Conservation (phyloP, 2,329 filamentous ascomycete genomes). For the Curvularia verruculosa region DNA sequence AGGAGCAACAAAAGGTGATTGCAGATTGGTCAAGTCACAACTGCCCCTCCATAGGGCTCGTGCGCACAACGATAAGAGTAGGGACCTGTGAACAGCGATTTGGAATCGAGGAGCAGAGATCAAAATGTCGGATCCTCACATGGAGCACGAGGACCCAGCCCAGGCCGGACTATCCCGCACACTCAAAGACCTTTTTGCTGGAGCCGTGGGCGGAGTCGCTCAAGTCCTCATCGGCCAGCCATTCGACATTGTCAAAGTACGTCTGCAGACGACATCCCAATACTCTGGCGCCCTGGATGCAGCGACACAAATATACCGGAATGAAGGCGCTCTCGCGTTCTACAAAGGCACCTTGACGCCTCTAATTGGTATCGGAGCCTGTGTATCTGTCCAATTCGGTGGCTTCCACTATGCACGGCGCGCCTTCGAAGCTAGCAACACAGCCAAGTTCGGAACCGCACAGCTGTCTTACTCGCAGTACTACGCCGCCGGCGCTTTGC, state of each 20-base stretch:
- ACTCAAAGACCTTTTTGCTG: slow-evolving; percentile 88
- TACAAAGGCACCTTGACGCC: slow-evolving; percentile 98
- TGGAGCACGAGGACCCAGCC: slow-evolving; percentile 47
- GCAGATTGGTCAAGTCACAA: slow-evolving; percentile 4
- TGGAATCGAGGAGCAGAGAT: slow-evolving; percentile 7
- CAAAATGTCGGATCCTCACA: slow-evolving; percentile 41
- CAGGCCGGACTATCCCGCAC: slow-evolving; percentile 52
- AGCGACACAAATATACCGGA: slow-evolving; percentile 81
- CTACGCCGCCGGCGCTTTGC: slow-evolving; percentile 92
- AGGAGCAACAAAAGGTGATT: slow-evolving; percentile 2
- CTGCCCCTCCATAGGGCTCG: slow-evolving; percentile 17
- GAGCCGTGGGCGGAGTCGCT: slow-evolving; percentile 88
- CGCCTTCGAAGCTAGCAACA: slow-evolving; percentile 78
- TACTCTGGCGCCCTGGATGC: slow-evolving; percentile 82
- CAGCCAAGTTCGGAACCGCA: slow-evolving; percentile 45
- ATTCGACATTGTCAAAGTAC: slow-evolving; percentile 81
- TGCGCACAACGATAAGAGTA: slow-evolving; percentile 19
- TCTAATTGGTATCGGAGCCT: slow-evolving; percentile 93
- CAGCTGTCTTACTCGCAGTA: slow-evolving; percentile 82
- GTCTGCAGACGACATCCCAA: slow-evolving; percentile 84
- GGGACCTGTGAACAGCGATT: slow-evolving; percentile 1
- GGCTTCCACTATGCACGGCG: slow-evolving; percentile 93
- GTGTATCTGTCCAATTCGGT: slow-evolving; percentile 95
- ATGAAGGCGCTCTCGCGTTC: slow-evolving; percentile 89
- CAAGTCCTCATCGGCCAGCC: slow-evolving; percentile 88